Evolutionary conservation across 2,329 filamentous ascomycete genomes (phyloP), one percentile per base, ranked within the genome.

Genomic region (Xenoacremonium recifei): DNA sequence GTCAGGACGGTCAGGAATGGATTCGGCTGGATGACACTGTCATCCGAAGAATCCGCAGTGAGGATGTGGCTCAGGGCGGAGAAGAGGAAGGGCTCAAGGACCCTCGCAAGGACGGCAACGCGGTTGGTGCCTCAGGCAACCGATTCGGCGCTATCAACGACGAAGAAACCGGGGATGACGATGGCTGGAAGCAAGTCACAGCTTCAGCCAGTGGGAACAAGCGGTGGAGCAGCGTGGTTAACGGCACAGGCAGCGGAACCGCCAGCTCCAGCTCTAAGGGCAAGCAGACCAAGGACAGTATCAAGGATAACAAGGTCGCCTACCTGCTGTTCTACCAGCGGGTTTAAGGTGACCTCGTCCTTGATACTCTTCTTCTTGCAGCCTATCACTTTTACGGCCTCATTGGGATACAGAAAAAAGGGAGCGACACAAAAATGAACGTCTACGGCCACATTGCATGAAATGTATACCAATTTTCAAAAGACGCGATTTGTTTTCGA

Each of bases 261-360:
- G 17, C 72, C 31, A 83, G 75, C 75, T 33, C 72, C 58, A 69
- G 71, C 67, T 67, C 73, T 69, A 76, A 80, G 71, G 51, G 73
- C 59, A 75, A 80, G 68, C 66, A 81, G 65, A 49, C 72, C 62
- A 75, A 80, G 65, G 82, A 83, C 55, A 79, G 70, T 52, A 78
- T 87, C 61, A 89, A 89, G 67, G 92, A 97, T 65, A 96, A 92
- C 75, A 96, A 95, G 75, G 92, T 96, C 44, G 93, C 93, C 4
- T 99, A 99, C 68, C 81, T 99, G 53, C 71, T 99, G 60, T 95
- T 99, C 70, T 99, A 99, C 66, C 86, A 96, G 71, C 82, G 82
- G 58, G 79, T 93, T 47, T 80, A 53, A 59, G 37, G 37, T n/a
- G 21, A 31, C 20, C n/a, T 12, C 6, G 12, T 18, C 25, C 17